These are phyloP conservation scores for Paramyrothecium sp. DNA, from an alignment of 2,329 filamentous ascomycete species.

Conservation along the genomic window DNA sequence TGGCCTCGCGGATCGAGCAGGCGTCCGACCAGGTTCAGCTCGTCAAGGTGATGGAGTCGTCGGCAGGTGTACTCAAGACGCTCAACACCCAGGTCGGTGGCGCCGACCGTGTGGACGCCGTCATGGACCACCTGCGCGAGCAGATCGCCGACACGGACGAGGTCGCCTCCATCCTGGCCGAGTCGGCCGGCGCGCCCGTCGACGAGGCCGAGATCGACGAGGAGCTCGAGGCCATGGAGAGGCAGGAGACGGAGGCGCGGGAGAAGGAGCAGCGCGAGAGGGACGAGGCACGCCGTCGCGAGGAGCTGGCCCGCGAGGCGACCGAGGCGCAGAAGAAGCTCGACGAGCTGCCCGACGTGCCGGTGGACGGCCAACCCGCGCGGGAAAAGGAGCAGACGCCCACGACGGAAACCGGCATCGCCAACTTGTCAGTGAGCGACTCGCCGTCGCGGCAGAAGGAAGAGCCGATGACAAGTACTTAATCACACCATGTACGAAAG, in stretches of 20 bases:
- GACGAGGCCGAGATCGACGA: constrained; percentile 86
- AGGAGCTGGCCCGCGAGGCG: constrained; percentile 40
- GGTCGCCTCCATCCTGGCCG: constrained; percentile 73
- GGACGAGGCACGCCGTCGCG: constrained; percentile 37
- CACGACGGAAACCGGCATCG: constrained; percentile 37
- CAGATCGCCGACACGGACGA: constrained; percentile 84
- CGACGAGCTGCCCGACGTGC: constrained; percentile 45
- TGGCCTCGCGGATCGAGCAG: constrained; percentile 80
- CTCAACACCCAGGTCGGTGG: constrained; percentile 80
- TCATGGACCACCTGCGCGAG: constrained; percentile 73
- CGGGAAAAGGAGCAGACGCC: constrained; percentile 24
- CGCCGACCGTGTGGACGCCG: constrained; percentile 69
- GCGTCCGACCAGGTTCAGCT: constrained; percentile 83
- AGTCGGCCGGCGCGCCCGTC: constrained; percentile 51
- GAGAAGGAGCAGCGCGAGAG: constrained; percentile 44
- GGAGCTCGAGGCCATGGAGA: constrained; percentile 76
- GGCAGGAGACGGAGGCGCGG: constrained; percentile 53
- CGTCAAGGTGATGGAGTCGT: constrained; percentile 78
- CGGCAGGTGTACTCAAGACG: constrained; percentile 66
- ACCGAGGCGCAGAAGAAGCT: constrained; percentile 52
- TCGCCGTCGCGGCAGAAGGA: constrained; percentile 21
- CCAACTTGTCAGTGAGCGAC: constrained; percentile 23
- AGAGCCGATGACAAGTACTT: constrained; percentile 9
- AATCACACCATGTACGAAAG: constrained; percentile 14
- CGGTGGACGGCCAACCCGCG: constrained; percentile 31